Evolutionary conservation across 169 alveolate species (phyloP).

Genomic region (Pseudocohnilembus persalinus): DNA sequence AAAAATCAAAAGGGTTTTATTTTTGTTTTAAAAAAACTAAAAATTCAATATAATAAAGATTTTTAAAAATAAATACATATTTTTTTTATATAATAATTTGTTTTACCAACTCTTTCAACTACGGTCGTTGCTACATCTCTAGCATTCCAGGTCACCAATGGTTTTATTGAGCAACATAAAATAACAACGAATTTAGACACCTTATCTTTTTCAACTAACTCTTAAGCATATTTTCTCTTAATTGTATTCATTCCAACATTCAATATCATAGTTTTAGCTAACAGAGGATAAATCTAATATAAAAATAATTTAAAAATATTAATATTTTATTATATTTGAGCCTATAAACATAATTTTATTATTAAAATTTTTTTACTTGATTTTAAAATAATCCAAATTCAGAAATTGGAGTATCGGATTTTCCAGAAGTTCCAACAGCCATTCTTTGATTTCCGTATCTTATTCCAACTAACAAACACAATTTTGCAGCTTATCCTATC

Average conservation of each 20-base stretch:
- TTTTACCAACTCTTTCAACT: constrained; percentile 49
- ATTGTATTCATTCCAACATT: constrained; percentile 40
- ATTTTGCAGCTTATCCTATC: constrained; percentile 52
- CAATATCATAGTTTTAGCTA: constrained; percentile 53
- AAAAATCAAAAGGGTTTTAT: no score
- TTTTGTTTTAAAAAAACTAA: no score
- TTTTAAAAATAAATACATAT: no score
- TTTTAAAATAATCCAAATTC: constrained; percentile 53
- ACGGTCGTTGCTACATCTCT: constrained; percentile 43
- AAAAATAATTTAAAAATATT: no score
- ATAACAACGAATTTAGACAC: constrained; percentile 26
- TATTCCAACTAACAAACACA: constrained; percentile 27
- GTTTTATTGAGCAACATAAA: constrained; percentile 60
- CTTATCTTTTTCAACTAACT: constrained; percentile 28
- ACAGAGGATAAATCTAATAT: constrained; percentile 58
- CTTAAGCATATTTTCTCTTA: constrained; percentile 30
- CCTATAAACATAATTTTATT: no score
- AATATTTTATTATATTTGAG: no score
- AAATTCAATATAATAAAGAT: no score
- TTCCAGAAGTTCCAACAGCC: constrained; percentile 58
- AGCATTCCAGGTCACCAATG: constrained; percentile 57
- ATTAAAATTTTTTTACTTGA: no score
- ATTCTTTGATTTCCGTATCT: constrained; percentile 39
- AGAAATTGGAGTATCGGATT: constrained; percentile 61
- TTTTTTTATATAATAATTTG: no score